Base-by-base conservation (phyloP, 164 flowering plant species). In the Amborella trichopoda region DNA sequence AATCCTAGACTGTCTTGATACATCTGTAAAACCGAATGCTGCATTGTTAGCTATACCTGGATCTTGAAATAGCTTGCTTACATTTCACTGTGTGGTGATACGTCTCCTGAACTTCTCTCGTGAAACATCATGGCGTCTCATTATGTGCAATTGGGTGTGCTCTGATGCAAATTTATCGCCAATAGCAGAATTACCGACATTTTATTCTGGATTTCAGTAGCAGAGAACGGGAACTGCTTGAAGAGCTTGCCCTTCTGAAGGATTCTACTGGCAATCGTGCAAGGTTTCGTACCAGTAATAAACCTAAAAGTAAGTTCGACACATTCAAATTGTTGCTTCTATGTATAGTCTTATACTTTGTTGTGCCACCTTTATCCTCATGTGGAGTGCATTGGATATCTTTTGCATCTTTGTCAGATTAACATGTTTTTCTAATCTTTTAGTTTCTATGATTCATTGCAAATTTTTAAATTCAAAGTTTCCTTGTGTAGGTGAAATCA, bases 141-240 rank as follows among this genome's bases (percentile, higher is more conserved):
- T n/a, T n/a, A n/a, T n/a, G n/a, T n/a, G n/a, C n/a, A n/a, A n/a
- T n/a, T n/a, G n/a, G n/a, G n/a, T n/a, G n/a, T n/a, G n/a, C n/a
- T n/a, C n/a, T n/a, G n/a, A n/a, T n/a, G n/a, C n/a, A n/a, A n/a
- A n/a, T n/a, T n/a, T n/a, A n/a, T n/a, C n/a, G n/a, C n/a, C n/a
- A n/a, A n/a, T n/a, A n/a, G n/a, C n/a, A n/a, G n/a, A n/a, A n/a
- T n/a, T n/a, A n/a, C n/a, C n/a, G n/a, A n/a, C n/a, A n/a, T n/a
- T n/a, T n/a, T n/a, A n/a, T n/a, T n/a, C n/a, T n/a, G n/a, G n/a
- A n/a, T 55, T 59, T 22, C 75, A 86, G 98, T 67, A 49, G 64
- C 26, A 73, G 68, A 47, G 98, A 91, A 60, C 84, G 93, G 28
- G 90, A 83, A 49, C 73, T 86, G 69, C 96, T 91, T 40, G 96